Percentiles rank a stretch among this genome's conserved stretches.
These are phyloP conservation scores for Penicillium robsamsonii DNA, from an alignment of 495 filamentous ascomycete species.

Conservation along the genomic window DNA sequence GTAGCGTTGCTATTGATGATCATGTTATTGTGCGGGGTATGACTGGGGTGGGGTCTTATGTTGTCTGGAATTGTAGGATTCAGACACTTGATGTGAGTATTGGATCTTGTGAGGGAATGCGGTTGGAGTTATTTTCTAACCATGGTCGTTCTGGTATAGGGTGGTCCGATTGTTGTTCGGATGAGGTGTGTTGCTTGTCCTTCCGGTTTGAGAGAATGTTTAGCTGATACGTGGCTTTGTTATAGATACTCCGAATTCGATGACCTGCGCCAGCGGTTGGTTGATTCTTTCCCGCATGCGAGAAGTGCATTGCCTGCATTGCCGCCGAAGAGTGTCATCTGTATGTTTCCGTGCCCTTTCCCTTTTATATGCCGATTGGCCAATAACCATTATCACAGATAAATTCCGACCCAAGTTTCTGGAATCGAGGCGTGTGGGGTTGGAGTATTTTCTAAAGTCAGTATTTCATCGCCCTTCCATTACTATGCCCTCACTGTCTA, in stretches of 20 bases:
- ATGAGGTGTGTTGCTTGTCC: slow-evolving; percentile 46
- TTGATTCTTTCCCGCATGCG: slow-evolving; percentile 64
- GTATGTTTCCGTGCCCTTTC: slow-evolving; percentile 39
- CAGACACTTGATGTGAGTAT: slow-evolving; percentile 65
- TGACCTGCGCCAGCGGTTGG: slow-evolving; percentile 55
- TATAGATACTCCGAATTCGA: slow-evolving; percentile 73
- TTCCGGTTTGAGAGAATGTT: background rate
- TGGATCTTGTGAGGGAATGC: background rate
- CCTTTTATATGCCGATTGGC: background rate
- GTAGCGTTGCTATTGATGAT: slow-evolving; percentile 63
- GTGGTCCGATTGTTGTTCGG: slow-evolving; percentile 58
- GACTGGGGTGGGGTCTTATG: slow-evolving; percentile 65
- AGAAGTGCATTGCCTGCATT: slow-evolving; percentile 61
- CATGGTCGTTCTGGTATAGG: slow-evolving; percentile 33
- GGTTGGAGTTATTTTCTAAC: slow-evolving; percentile 24
- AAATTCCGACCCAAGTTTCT: slow-evolving; percentile 69
- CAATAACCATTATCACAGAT: slow-evolving; percentile 37
- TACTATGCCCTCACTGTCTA: background rate
- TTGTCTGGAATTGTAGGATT: slow-evolving; percentile 71
- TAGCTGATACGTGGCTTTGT: background rate
- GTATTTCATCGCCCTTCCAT: slow-evolving; percentile 20
- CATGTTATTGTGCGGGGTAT: slow-evolving; percentile 62
- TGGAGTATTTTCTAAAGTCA: slow-evolving; percentile 72
- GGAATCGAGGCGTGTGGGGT: slow-evolving; percentile 60
- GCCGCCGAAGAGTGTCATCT: slow-evolving; percentile 68